Conservation (phyloP, 2,329 filamentous ascomycete genomes). For the Paraphaeosphaeria minitans region DNA sequence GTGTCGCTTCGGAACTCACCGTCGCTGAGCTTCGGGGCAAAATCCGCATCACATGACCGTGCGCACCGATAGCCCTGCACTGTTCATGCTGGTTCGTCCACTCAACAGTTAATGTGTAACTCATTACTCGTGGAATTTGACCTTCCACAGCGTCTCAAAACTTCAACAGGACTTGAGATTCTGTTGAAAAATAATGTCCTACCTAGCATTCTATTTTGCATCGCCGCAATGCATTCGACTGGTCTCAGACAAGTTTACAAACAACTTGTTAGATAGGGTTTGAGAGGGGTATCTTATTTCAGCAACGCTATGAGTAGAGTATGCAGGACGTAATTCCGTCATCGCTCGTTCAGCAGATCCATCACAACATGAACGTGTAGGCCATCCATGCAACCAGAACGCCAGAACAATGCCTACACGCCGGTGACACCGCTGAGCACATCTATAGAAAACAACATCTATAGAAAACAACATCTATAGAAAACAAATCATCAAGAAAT, state of each 20-base stretch:
- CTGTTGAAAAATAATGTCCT: neutral
- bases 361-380: slow-evolving; percentile 1
- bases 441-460: neutral
- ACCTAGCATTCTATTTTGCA: neutral
- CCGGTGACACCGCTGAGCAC: neutral
- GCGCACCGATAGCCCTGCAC: too few species aligned
- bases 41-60: slow-evolving; percentile 17
- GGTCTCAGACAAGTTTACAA: neutral
- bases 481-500: neutral
- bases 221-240: neutral
- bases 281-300: slow-evolving; percentile 30
- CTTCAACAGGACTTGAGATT: neutral
- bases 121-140: neutral
- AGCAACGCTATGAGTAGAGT: slow-evolving; percentile 22
- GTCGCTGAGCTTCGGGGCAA: slow-evolving; percentile 25
- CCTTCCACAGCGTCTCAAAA: neutral
- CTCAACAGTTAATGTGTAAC: neutral
- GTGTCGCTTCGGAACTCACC: slow-evolving; percentile 35
- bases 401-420: neutral
- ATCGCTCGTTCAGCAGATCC: slow-evolving; percentile 7
- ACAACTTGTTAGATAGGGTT: neutral
- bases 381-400: neutral
- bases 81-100: neutral
- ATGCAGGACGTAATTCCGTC: neutral
- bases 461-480: too few species aligned